A percentile compares a stretch with the other conserved stretches of the same genome.
Evolutionary conservation across 2,329 filamentous ascomycete genomes (phyloP).

Genomic region (Verticillium longisporum): DNA sequence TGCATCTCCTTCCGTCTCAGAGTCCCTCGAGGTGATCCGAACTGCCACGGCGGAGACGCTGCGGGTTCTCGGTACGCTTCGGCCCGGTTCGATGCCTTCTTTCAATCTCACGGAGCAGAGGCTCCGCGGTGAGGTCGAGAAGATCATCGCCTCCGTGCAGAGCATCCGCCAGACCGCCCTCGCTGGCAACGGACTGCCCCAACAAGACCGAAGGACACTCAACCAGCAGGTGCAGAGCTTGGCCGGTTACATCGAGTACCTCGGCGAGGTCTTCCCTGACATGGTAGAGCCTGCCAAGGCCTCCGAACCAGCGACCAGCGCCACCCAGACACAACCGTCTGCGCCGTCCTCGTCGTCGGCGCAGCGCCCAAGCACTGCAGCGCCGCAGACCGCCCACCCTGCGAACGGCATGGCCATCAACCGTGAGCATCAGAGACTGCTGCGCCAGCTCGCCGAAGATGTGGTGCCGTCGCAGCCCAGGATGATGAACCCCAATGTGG

Average conservation of each 20-base stretch:
- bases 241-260: not conserved
- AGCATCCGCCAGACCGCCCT: not conserved
- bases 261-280: not conserved
- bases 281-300: not conserved
- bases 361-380: not conserved
- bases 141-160: not conserved
- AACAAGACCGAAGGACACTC: not conserved
- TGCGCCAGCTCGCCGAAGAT: not conserved
- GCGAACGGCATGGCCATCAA: not conserved
- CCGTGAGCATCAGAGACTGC: not conserved
- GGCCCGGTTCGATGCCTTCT: not conserved
- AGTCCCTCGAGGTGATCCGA: not conserved
- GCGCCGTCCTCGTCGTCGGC: not conserved
- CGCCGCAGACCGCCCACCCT: not conserved
- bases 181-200: not conserved
- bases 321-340: not conserved
- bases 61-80: not conserved
- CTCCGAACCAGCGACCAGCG: not conserved
- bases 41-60: not conserved
- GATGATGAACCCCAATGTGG: not conserved
- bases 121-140: not conserved
- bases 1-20: not conserved
- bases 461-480: not conserved
- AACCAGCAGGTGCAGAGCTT: not conserved
- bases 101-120: not conserved